phyloP scores from a whole-genome alignment of 2,329 filamentous ascomycete species.

The Annulohypoxylon truncatum region DNA sequence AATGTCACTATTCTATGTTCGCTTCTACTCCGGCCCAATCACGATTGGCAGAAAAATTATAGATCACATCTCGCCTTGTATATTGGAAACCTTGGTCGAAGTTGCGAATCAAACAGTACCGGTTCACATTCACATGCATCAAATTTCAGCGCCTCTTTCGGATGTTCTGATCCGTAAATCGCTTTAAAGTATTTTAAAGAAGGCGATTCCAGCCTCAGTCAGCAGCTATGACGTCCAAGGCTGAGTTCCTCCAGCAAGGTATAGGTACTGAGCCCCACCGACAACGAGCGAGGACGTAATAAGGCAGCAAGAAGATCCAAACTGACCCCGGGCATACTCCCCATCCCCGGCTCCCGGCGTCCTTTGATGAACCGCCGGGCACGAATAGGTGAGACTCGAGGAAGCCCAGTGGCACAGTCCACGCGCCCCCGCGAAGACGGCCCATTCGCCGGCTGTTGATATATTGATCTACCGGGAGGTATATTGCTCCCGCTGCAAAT shows the following conservation, averaged over 20 bases:
- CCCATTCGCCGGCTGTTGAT: slow-evolving; percentile 35
- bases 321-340: not conserved
- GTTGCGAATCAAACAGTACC: slow-evolving; percentile 25
- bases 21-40: slow-evolving; percentile 30
- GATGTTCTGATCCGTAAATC: slow-evolving; percentile 24
- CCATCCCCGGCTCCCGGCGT: slow-evolving; percentile 19
- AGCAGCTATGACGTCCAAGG: slow-evolving; percentile 32
- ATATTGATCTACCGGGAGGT: slow-evolving; percentile 34
- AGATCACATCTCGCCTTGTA: slow-evolving; percentile 22
- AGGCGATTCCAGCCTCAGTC: slow-evolving; percentile 20
- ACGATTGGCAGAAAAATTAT: slow-evolving; percentile 13
- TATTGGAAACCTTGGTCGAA: slow-evolving; percentile 26
- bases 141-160: slow-evolving; percentile 17
- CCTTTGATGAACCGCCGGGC: slow-evolving; percentile 17
- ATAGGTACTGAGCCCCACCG: slow-evolving; percentile 7
- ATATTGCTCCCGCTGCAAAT: slow-evolving; percentile 34
- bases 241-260: slow-evolving; percentile 21
- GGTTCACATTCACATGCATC: slow-evolving; percentile 5
- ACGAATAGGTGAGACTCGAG: slow-evolving; percentile 12
- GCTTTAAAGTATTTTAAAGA: slow-evolving; percentile 3
- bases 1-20: slow-evolving; percentile 29
- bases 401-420: slow-evolving; percentile 24
- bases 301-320: not conserved
- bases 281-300: not conserved
- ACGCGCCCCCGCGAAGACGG: slow-evolving; percentile 36